Evolutionary conservation across 2,329 filamentous ascomycete genomes (phyloP).

Genomic region (Celoporthe dispersa): DNA sequence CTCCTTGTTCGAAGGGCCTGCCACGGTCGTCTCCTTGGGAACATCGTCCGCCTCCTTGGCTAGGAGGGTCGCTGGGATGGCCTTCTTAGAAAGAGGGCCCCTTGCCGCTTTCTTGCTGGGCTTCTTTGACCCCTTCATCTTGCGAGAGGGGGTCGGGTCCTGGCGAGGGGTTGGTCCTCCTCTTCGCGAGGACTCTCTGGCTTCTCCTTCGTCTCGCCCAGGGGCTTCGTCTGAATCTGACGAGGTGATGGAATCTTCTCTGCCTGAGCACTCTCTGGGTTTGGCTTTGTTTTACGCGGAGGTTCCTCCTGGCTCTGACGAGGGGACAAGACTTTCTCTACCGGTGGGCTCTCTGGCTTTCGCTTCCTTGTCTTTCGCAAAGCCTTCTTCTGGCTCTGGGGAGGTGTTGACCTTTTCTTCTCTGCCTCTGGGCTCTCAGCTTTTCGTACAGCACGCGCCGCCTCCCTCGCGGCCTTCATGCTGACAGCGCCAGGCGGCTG

Average conservation of each 20-base stretch:
- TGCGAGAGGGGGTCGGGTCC: no score
- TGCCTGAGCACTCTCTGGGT: not conserved
- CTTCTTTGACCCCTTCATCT: not conserved
- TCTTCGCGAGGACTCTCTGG: no score
- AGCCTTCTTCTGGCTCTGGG: not conserved
- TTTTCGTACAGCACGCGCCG: not conserved
- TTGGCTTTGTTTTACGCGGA: not conserved
- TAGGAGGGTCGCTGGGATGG: no score
- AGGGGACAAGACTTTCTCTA: no score
- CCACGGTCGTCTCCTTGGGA: no score
- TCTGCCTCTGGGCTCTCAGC: not conserved
- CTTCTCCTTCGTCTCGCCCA: not conserved
- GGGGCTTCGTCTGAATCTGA: not conserved
- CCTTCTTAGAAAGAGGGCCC: no score
- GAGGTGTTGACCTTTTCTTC: not conserved
- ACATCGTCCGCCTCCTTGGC: no score
- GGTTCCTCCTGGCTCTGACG: no score
- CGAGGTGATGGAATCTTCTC: not conserved
- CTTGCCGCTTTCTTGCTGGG: not conserved
- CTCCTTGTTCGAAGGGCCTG: no score
- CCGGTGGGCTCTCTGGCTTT: not conserved
- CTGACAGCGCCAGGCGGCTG: not conserved
- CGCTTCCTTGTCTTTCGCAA: not conserved
- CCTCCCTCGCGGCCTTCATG: not conserved
- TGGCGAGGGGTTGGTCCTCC: no score